Conservation (phyloP, 2,329 filamentous ascomycete species). For the Macrophomina pseudophaseolina region DNA sequence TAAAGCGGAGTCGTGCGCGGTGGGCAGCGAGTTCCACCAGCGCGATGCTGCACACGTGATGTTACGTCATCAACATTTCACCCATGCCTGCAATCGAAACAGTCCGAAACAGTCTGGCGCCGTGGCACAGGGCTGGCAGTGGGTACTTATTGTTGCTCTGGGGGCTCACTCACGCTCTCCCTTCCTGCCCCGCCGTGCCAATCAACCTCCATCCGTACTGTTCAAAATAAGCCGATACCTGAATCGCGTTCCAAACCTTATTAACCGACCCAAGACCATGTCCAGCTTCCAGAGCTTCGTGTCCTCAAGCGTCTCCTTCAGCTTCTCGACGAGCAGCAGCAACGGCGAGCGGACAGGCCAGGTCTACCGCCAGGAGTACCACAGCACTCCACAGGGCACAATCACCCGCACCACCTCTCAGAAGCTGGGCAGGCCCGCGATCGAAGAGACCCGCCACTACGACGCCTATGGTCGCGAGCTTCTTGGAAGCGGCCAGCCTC, state of each 20-base stretch:
- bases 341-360: slow-evolving; percentile 33
- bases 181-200: background rate
- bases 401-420: slow-evolving; percentile 36
- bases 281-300: background rate
- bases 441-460: slow-evolving; percentile 36
- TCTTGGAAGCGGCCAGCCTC: slow-evolving; percentile 26
- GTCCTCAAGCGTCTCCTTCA: slow-evolving; percentile 25
- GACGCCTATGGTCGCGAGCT: slow-evolving; percentile 38
- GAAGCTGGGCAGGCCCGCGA: slow-evolving; percentile 36
- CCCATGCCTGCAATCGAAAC: background rate
- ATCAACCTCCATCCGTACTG: background rate
- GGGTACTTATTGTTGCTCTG: background rate
- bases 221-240: background rate
- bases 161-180: too few species aligned
- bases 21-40: background rate
- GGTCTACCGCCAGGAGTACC: slow-evolving; percentile 31
- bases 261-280: slow-evolving; percentile 9
- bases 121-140: background rate
- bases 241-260: background rate
- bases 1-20: background rate
- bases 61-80: background rate
- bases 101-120: background rate
- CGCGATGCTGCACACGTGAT: background rate
- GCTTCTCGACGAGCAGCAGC: slow-evolving; percentile 31
- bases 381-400: slow-evolving; percentile 35